Evolutionary conservation across 352 stramenopile genomes (phyloP).

Genomic region (Globisporangium lucens): DNA sequence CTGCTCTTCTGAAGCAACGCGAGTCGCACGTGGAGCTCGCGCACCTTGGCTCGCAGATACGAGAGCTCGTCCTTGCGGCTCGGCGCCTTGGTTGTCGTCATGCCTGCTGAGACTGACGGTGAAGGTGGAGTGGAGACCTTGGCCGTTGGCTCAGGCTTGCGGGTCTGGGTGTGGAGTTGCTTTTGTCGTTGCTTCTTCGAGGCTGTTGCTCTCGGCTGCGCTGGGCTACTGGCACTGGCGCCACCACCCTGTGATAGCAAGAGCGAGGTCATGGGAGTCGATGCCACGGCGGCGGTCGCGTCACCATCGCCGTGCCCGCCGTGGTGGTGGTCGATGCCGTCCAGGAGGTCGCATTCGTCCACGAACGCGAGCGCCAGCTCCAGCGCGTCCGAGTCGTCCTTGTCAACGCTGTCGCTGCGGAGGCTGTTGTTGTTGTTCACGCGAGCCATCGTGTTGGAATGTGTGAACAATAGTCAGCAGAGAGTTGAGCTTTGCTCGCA

Average conservation of each 20-base stretch:
- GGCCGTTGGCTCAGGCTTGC: not conserved
- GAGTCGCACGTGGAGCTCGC: slow-evolving; percentile 33
- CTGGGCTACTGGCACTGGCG: not conserved
- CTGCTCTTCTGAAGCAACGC: slow-evolving; percentile 21
- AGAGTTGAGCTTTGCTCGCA: not conserved
- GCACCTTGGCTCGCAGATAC: slow-evolving; percentile 39
- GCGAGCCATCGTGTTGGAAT: not conserved
- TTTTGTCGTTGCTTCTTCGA: not conserved
- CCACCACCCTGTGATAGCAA: not conserved
- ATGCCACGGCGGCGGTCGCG: not conserved
- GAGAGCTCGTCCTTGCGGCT: slow-evolving; percentile 38
- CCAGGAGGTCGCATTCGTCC: slow-evolving; percentile 8
- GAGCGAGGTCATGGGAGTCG: not conserved
- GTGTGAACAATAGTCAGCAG: not conserved
- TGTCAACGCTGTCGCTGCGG: not conserved
- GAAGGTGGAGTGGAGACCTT: not conserved
- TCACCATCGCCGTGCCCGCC: not conserved
- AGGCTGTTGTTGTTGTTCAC: not conserved
- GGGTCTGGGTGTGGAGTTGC: not conserved
- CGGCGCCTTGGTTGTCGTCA: slow-evolving; percentile 9
- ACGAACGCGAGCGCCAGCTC: slow-evolving; percentile 12
- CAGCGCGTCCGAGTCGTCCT: slow-evolving; percentile 3
- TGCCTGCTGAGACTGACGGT: not conserved
- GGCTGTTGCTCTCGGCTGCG: too few species aligned
- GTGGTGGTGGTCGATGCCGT: not conserved